These are phyloP conservation scores for Aureobasidium namibiae DNA, from an alignment of 2,329 filamentous ascomycete species.

Conservation along the genomic window DNA sequence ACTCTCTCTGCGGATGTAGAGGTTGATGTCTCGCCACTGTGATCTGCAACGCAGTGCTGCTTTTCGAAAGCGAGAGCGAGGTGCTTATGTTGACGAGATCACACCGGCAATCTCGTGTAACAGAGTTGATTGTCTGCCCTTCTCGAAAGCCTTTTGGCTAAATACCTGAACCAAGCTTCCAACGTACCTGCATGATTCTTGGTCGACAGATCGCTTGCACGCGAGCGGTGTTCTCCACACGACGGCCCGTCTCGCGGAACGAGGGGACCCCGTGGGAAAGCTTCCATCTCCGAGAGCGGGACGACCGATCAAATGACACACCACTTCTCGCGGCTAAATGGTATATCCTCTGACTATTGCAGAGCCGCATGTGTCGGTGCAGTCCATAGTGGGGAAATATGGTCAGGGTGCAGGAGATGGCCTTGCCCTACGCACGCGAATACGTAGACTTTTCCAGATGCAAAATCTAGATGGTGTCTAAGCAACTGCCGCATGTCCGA, in stretches of 20 bases:
- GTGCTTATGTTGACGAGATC: not conserved
- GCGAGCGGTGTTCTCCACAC: not conserved
- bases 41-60: too few relatives aligned
- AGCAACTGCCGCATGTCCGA: constrained; percentile 7
- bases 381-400: not conserved
- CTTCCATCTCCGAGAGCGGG: not conserved
- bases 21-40: too few relatives aligned
- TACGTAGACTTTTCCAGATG: not conserved
- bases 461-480: not conserved
- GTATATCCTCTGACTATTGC: not conserved
- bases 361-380: not conserved
- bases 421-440: not conserved
- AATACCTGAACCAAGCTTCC: not conserved
- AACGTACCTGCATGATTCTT: constrained; percentile 3
- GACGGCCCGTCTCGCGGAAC: not conserved
- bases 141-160: not conserved
- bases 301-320: not conserved
- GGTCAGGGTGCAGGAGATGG: not conserved
- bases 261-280: not conserved
- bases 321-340: constrained; percentile 4
- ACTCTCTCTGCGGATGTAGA: too few relatives aligned
- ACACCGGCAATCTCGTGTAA: not conserved
- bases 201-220: not conserved
- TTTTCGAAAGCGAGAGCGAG: not conserved
- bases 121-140: not conserved